Evolutionary conservation across 805 yeast species (phyloP), one percentile per base, ranked within the genome.

Genomic region (Lipomyces anomalus): DNA sequence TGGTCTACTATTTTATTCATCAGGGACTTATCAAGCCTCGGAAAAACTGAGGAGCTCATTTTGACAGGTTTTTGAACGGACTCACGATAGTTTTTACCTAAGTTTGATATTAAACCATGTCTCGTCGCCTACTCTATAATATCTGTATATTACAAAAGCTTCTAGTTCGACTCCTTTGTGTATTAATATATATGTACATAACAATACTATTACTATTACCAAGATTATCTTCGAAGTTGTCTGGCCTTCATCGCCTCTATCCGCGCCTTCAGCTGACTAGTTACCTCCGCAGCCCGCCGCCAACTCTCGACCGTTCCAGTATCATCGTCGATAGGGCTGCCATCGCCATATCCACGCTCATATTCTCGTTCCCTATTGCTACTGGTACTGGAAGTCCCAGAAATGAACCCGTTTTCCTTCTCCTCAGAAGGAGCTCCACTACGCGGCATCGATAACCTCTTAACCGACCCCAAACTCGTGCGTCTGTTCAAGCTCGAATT

Each of bases 281-380:
- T 88, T 9, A 87, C 94, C 56, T 84, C 95, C 0, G 92, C 89
- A 0, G 96, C 95, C 40, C 90, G 75, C 55, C 75, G 78, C 96
- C 96, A 88, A 55, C 84, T 80, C 43, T 72, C 78, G 7, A 48
- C 57, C 6, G 52, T 34, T 4, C 48, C 48, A 5, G 51, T 53
- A 22, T 35, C 36, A 9, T 30, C 28, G 38, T 16, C n/a, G 43
- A 20, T 21, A 17, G 26, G 11, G n/a, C 36, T n/a, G 30, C n/a
- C 9, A 23, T 16, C 29, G 28, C 22, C 13, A n/a, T 22, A 26
- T 18, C 4, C 33, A 11, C 43, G 22, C 11, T 20, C 23, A n/a
- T 24, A 20, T 7, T 44, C 30, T 32, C 21, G 16, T 6, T 20
- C 26, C 20, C 28, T 21, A 7, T 17, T 18, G 13, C 13, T 20